Base-by-base conservation (phyloP, 148 eudicot species). In the Rheum nobile region DNA sequence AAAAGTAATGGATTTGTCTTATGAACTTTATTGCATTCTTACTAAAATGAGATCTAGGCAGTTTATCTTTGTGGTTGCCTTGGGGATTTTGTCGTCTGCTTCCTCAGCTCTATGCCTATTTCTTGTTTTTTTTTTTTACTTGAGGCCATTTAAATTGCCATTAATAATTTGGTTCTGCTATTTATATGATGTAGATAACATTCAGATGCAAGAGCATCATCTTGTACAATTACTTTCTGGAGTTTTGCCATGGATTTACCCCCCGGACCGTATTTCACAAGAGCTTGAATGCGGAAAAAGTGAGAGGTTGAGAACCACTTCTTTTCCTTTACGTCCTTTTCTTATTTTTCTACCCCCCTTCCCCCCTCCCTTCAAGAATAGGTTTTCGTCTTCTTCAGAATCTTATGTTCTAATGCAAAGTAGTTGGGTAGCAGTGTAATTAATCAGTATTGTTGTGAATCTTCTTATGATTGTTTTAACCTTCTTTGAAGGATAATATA, bases 281-380 rank as follows among this genome's bases (percentile, higher is more conserved):
- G 96, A 84, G 72, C 85, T 96, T 76, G 84, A 85, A 77, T 52
- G 81, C 68, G 99, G 99, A 65, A 90, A 80, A 87, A 96, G 99
- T 84, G 99, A 92, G 82, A 96, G 99, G 99, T 95, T 67, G 37
- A 35, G 43, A 65, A n/a, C 50, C 71, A 63, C 32, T 73, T 57
- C 32, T 73, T 57, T 16, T 74, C 2, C 41, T 43, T 42, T 50
- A 24, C 77, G 65, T 75, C 26, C 43, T 32, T 35, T 63, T 21
- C 71, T 61, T 69, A 54, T 28, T 31, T 46, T 73, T 67, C 12
- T 46, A 19, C 26, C 73, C 43, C 32, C 16, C 73, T 6, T 76
- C 6, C 67, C 32, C 16, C 73, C 10, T 76, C 6, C 67, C 13
- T 57, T 28, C 34, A 57, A 28, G 67, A 28, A 28, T 57, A 26